Percentiles rank a stretch among this genome's conserved stretches.
Evolutionary conservation across 345 rosid species (phyloP).

Genomic region (Brassica napus): Da-Ae NC_063436.1:28499501-28500000

Average conservation of each 20-base stretch:
- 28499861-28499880: no score
- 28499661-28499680: slow-evolving; percentile 77
- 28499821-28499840: slow-evolving; percentile 36
- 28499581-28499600: slow-evolving; percentile 65
- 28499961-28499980: no score
- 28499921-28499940: no score
- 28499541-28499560: no score
- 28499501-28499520: no score
- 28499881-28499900: no score
- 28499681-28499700: slow-evolving; percentile 91
- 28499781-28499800: slow-evolving; percentile 83
- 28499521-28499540: no score
- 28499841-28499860: slow-evolving; percentile 49
- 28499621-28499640: slow-evolving; percentile 76
- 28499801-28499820: slow-evolving; percentile 75
- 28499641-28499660: slow-evolving; percentile 75
- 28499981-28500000: no score
- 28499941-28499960: no score
- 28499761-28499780: slow-evolving; percentile 91
- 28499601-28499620: slow-evolving; percentile 76
- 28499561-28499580: no score
- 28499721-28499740: slow-evolving; percentile 63
- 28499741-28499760: slow-evolving; percentile 69
- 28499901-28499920: no score
- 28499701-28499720: slow-evolving; percentile 84